phyloP scores from a whole-genome alignment of 805 yeast species.

The Wickerhamomyces silvicola region DNA sequence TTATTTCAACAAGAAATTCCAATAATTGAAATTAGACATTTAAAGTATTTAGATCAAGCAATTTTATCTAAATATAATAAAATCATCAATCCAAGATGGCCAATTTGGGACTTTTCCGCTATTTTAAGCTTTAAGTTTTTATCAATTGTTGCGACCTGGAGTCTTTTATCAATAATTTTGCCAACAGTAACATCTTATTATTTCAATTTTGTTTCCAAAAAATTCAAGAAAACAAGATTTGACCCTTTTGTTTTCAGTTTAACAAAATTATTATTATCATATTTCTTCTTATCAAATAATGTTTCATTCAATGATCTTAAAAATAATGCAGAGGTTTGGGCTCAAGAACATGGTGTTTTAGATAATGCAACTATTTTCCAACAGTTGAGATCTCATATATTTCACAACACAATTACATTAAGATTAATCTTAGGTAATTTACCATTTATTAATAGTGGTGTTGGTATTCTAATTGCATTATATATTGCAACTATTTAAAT shows the following conservation, averaged over 20 bases:
- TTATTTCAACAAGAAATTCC: constrained; percentile 16
- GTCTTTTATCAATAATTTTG: constrained; percentile 10
- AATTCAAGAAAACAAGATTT: constrained; percentile 29
- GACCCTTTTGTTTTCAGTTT: constrained; percentile 53
- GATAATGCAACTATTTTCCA: constrained; percentile 10
- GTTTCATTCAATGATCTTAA: constrained; percentile 23
- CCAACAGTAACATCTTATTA: constrained; percentile 24
- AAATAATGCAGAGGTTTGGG: constrained; percentile 23
- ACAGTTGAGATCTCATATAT: constrained; percentile 14
- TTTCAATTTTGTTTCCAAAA: constrained; percentile 24
- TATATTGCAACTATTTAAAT: constrained; percentile 25
- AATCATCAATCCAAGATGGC: constrained; percentile 8
- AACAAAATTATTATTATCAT: constrained; percentile 37
- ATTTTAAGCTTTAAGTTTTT: constrained; percentile 17
- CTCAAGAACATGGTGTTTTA: constrained; percentile 20
- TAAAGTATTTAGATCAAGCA: constrained; percentile 16
- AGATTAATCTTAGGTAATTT: constrained; percentile 26
- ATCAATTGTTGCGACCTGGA: constrained; percentile 21
- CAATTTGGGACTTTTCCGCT: constrained; percentile 14
- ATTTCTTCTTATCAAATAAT: constrained; percentile 25
- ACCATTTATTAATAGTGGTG: constrained; percentile 24
- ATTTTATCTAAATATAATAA: constrained; percentile 14
- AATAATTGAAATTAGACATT: constrained; percentile 11
- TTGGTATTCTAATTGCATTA: constrained; percentile 28
- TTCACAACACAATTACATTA: constrained; percentile 21